phyloP scores from a whole-genome alignment of 2,329 filamentous ascomycete genomes.

The Septoria linicola region DNA sequence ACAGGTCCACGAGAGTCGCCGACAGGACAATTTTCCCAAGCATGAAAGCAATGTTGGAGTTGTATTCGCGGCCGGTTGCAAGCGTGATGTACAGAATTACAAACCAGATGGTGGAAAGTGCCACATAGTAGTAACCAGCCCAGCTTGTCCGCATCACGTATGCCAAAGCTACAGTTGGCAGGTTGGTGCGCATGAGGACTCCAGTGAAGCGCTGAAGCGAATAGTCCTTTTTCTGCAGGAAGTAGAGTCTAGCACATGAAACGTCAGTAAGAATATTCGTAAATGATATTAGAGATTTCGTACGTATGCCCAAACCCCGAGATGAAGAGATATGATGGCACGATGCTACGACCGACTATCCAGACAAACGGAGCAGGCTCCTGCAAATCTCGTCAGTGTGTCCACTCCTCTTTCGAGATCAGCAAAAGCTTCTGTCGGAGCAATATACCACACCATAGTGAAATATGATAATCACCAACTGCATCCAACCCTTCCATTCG shows the following conservation, averaged over 20 bases:
- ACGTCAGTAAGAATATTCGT: too few relatives aligned
- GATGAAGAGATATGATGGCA: slow-evolving; percentile 61
- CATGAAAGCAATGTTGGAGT: slow-evolving; percentile 47
- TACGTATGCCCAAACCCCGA: slow-evolving; percentile 61
- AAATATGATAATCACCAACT: slow-evolving; percentile 57
- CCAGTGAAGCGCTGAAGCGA: slow-evolving; percentile 52
- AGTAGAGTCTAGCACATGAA: too few relatives aligned
- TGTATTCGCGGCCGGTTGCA: slow-evolving; percentile 43
- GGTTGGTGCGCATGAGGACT: slow-evolving; percentile 58
- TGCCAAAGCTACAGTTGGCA: slow-evolving; percentile 54
- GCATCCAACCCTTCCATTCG: slow-evolving; percentile 68
- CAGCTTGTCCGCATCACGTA: slow-evolving; percentile 59
- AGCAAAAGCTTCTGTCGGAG: slow-evolving; percentile 49
- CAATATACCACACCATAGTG: slow-evolving; percentile 57
- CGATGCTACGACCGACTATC: slow-evolving; percentile 54
- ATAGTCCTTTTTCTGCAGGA: slow-evolving; percentile 57
- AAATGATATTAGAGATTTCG: too few relatives aligned
- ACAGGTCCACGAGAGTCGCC: slow-evolving; percentile 41
- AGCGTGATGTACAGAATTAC: slow-evolving; percentile 56
- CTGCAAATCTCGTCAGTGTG: too few relatives aligned
- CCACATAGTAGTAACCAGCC: slow-evolving; percentile 60
- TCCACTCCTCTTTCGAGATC: too few relatives aligned
- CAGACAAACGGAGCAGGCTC: too few relatives aligned
- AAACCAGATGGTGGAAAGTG: slow-evolving; percentile 59
- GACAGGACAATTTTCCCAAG: slow-evolving; percentile 51